Base-by-base conservation (phyloP, 1,284 basidiomycete species). In the Cutaneotrichosporon arboriforme region DNA sequence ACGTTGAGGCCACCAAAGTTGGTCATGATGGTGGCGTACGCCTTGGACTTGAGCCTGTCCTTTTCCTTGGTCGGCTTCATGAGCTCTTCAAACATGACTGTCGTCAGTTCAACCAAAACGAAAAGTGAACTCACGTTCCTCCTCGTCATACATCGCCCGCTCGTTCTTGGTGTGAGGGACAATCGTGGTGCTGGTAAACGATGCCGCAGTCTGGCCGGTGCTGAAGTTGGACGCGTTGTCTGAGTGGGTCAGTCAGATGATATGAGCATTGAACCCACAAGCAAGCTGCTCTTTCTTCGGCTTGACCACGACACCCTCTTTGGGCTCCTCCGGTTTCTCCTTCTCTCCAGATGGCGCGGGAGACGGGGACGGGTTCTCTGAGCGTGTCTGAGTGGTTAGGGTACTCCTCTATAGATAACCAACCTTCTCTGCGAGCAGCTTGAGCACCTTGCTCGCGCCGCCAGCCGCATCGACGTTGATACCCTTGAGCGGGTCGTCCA, bases 201-300 rank as follows among this genome's bases (percentile, higher is more conserved):
- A 90, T 2, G 94, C 94, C 23, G 93, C 92, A 1, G 90, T 83
- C 42, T 86, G 79, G n/a, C 93, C 93, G 33, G 81, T 91, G 0
- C 90, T 91, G 68, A 88, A 91, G 5, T 90, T 88, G 4, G 90
- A 90, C 4, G 88, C 81, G 68, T 97, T 96, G 84, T 92, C 90
- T 87, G 33, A 26, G 26, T 10, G 5, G 9, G 38, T 53, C 22
- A 62, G 45, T 13, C 44, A 4, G 12, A 2, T 8, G 23, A 18
- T 4, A 4, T n/a, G 12, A 13, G 8, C 2, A 5, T 8, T 2
- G 18, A 14, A 60, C 68, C 62, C 44, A 72, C 70, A 71, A n/a
- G 70, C 68, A 12, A 64, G 54, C 44, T 63, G 62, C 46, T 73
- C 69, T 1, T 63, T 62, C 44, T 62, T 67, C 9, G 67, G 59